Evolutionary conservation across 305 asterid species (phyloP).

Genomic region (Solanum hybrid): DNA sequence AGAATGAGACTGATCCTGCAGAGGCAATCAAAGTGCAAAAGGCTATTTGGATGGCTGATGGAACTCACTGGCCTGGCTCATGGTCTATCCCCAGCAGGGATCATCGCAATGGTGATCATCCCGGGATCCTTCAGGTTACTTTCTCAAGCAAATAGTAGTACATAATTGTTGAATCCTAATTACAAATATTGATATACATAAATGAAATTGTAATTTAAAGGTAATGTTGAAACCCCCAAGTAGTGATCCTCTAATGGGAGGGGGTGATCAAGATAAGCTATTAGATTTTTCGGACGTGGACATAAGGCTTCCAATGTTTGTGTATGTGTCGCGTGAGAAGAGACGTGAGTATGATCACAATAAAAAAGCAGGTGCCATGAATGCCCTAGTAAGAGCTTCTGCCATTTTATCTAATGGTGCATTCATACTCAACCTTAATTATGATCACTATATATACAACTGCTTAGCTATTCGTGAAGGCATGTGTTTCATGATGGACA

Average conservation of each 20-base stretch:
- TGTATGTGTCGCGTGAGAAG: constrained; percentile 42
- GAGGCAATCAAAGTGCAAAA: constrained; percentile 29
- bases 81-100: constrained; percentile 27
- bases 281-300: constrained; percentile 37
- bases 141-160: background rate
- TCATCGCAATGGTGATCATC: constrained; percentile 40
- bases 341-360: constrained; percentile 45
- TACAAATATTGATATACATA: background rate
- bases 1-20: constrained; percentile 26
- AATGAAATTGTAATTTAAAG: constrained; percentile 6
- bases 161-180: background rate
- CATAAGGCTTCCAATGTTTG: constrained; percentile 45
- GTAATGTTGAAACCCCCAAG: constrained; percentile 49
- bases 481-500: constrained; percentile 54
- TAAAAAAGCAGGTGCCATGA: constrained; percentile 52
- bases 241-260: constrained; percentile 32
- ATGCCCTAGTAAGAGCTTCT: constrained; percentile 38
- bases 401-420: constrained; percentile 45
- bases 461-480: constrained; percentile 42
- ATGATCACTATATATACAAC: constrained; percentile 36
- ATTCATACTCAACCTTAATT: constrained; percentile 42
- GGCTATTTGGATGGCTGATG: constrained; percentile 59
- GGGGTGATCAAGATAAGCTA: constrained; percentile 17
- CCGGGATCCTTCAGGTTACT: constrained; percentile 37
- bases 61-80: constrained; percentile 49